Conservation (phyloP, 345 rosid species). For the Boechera divaricarpa region DNA sequence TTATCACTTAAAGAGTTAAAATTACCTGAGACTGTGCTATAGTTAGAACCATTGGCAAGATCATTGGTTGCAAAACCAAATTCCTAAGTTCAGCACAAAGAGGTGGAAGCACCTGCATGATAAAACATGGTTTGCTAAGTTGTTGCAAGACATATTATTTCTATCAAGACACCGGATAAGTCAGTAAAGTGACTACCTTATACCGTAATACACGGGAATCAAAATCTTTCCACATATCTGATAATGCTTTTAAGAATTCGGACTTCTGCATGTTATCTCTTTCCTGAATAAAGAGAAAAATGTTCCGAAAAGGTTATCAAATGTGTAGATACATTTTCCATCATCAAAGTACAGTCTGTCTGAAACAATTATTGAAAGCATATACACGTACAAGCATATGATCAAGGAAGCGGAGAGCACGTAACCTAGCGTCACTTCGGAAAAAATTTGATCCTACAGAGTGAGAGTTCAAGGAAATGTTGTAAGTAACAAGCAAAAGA, state of each 20-base stretch:
- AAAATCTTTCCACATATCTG: conserved; percentile 99
- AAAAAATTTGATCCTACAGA: conserved; percentile 85
- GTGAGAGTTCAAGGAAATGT: conserved; percentile 25
- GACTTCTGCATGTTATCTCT: conserved; percentile 98
- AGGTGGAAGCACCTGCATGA: conserved; percentile 90
- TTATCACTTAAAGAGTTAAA: background rate
- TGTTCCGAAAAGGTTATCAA: conserved; percentile 16
- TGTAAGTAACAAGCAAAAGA: conserved; percentile 25
- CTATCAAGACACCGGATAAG: conserved; percentile 22
- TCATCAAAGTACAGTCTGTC: conserved; percentile 23
- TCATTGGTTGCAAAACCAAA: conserved; percentile 94
- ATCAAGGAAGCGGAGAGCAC: conserved; percentile 99
- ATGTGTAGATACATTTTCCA: conserved; percentile 10
- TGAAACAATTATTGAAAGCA: conserved; percentile 19
- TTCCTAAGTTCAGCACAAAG: conserved; percentile 98
- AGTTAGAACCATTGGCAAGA: conserved; percentile 95
- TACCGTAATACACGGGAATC: conserved; percentile 94
- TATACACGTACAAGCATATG: conserved; percentile 86
- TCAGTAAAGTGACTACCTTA: conserved; percentile 63
- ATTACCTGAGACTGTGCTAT: conserved; percentile 95
- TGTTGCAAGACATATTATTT: conserved; percentile 14
- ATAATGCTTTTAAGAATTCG: conserved; percentile 95
- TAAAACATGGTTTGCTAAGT: conserved; percentile 37
- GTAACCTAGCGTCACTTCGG: conserved; percentile 91
- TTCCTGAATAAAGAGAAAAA: conserved; percentile 59